Evolutionary conservation across 208 protist genomes (phyloP).

Genomic region (Acanthamoeba healyi): DNA sequence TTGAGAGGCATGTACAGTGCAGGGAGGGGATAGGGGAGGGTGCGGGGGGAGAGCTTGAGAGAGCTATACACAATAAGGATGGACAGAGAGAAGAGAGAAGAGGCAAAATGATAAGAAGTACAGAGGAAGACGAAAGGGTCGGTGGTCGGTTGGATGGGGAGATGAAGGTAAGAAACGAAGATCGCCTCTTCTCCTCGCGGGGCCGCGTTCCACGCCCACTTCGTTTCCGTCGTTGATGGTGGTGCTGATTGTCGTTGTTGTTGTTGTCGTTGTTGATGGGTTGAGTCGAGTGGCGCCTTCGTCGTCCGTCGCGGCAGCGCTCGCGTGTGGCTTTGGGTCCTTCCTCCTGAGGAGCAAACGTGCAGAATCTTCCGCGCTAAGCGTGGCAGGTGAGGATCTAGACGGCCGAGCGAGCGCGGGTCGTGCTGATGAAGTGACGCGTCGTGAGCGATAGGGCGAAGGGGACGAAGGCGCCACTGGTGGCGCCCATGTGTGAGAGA

Average conservation of each 20-base stretch:
- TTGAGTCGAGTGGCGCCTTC: not conserved
- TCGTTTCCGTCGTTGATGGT: not conserved
- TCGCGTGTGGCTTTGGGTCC: not conserved
- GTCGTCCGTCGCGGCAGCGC: not conserved
- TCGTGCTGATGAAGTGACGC: not conserved
- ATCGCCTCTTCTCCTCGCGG: not conserved
- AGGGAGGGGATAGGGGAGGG: not conserved
- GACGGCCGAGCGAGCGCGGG: too few relatives aligned
- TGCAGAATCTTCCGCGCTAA: slow-evolving; percentile 3
- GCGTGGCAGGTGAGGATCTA: not conserved
- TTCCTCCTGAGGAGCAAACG: not conserved
- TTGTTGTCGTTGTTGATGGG: too few relatives aligned
- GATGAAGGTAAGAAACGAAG: not conserved
- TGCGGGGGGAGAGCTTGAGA: too few relatives aligned
- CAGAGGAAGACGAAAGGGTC: not conserved
- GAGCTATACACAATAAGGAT: not conserved
- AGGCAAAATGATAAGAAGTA: not conserved
- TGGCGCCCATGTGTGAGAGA: not conserved
- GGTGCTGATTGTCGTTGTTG: not conserved
- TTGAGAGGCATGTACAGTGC: not conserved
- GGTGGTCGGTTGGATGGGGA: not conserved
- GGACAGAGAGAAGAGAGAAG: not conserved
- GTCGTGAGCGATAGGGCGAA: not conserved
- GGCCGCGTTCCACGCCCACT: not conserved
- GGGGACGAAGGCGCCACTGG: not conserved